Base-by-base conservation (phyloP, 176 grass and related monocot genomes). In the Oryza meridionalis region DNA sequence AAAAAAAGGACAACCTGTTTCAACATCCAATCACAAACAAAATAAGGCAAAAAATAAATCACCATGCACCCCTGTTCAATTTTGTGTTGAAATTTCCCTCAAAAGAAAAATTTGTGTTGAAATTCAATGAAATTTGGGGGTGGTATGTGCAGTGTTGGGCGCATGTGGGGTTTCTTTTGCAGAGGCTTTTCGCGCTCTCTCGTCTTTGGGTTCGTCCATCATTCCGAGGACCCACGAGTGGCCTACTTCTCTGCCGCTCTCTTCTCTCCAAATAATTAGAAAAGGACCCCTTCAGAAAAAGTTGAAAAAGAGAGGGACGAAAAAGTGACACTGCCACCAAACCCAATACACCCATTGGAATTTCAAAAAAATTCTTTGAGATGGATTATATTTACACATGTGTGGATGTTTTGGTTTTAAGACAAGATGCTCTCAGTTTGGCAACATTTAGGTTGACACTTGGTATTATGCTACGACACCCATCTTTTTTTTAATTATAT, bases 191-290 rank as follows among this genome's bases (percentile, higher is more conserved):
- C 80, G 62, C 33, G 38, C 55, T n/a, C 65, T 70, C 27, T 22
- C 38, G 43, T 65, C 67, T 72, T 63, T 21, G 37, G 31, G 25
- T 3, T 50, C 46, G 27, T 86, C 14, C 80, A 37, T 84, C 81
- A 84, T 84, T 68, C 67, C 86, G 31, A 89, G 82, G 81, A 19
- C 75, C 87, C 81, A 88, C 81, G 80, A 62, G 31, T 67, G 73
- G 73, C 79, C 68, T 64, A 70, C 37, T 12, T n/a, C 53, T 6
- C 11, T 1, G 46, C 37, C 68, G 14, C 82, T 55, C 62, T 58
- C 65, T 67, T n/a, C 47, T 22, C 50, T 76, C 70, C 76, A 76
- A 89, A 76, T 64, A 33, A 80, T 74, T 70, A 80, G 19, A 67
- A 88, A 84, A 88, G 76, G 87, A 35, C 69, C 83, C 65, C 4